phyloP scores from a whole-genome alignment of 2,329 filamentous ascomycete species.

The Diplocarpon mali region DNA sequence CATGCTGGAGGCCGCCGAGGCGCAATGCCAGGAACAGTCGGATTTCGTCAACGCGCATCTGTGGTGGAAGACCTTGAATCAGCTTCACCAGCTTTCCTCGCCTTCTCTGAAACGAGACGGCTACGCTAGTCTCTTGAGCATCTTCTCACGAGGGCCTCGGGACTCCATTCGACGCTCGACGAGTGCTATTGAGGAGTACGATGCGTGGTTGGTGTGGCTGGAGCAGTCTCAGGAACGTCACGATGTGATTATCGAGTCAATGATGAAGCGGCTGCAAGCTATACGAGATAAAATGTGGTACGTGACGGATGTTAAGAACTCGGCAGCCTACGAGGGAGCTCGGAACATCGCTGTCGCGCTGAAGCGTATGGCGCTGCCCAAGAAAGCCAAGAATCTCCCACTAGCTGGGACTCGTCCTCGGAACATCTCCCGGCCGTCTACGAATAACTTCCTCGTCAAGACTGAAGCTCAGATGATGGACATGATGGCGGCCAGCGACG shows the following conservation, averaged over 20 bases:
- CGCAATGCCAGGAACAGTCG: constrained; percentile 64
- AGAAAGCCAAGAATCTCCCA: constrained; percentile 27
- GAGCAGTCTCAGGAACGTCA: constrained; percentile 73
- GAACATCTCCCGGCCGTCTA: constrained; percentile 23
- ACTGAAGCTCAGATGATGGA: constrained; percentile 81
- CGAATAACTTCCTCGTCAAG: constrained; percentile 55
- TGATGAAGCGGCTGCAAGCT: constrained; percentile 62
- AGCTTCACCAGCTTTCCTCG: constrained; percentile 53
- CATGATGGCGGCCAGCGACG: constrained; percentile 68
- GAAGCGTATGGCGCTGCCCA: constrained; percentile 73
- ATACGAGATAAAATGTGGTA: constrained; percentile 99
- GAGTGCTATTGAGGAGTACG: constrained; percentile 65
- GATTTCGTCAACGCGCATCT: constrained; percentile 77
- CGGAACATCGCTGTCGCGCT: constrained; percentile 77
- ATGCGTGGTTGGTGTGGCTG: constrained; percentile 73
- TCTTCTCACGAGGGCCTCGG: constrained; percentile 61
- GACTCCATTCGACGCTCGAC: constrained; percentile 60
- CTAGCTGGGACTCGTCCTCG: constrained; percentile 30
- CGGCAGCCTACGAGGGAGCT: constrained; percentile 76
- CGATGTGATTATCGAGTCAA: constrained; percentile 60
- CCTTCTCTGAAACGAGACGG: constrained; percentile 54
- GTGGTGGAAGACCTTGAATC: constrained; percentile 74
- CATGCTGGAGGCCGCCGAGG: constrained; percentile 67
- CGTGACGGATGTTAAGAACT: constrained; percentile 84
- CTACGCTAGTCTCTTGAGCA: constrained; percentile 59